Evolutionary conservation across 192 early-diverging fungal genomes (phyloP).

Genomic region (Rhizophagus prolifer): DNA sequence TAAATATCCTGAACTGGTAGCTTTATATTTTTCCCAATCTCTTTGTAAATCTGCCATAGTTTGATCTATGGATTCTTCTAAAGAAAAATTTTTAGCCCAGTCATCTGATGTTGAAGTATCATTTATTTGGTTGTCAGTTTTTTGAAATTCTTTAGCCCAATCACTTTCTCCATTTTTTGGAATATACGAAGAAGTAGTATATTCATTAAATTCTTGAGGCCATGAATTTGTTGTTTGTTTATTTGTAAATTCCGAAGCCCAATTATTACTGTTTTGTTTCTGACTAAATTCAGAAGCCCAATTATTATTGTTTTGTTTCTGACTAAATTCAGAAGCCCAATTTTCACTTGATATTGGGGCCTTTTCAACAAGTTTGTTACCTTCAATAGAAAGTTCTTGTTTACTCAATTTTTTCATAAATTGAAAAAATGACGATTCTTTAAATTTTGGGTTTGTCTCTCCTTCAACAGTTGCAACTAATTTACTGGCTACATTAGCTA

Average conservation of each 20-base stretch:
- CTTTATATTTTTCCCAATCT: slow-evolving; percentile 60
- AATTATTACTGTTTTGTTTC: neutral
- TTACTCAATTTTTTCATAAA: slow-evolving; percentile 94
- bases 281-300: slow-evolving; percentile 6
- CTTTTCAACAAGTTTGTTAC: slow-evolving; percentile 80
- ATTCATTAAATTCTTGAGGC: neutral
- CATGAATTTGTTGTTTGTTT: neutral
- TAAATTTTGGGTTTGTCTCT: slow-evolving; percentile 91
- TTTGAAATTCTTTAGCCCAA: neutral
- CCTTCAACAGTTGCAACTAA: slow-evolving; percentile 74
- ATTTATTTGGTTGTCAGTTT: neutral
- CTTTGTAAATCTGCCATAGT: slow-evolving; percentile 75
- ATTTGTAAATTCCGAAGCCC: slow-evolving; percentile 1
- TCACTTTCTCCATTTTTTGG: neutral
- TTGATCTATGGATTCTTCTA: slow-evolving; percentile 51
- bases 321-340: slow-evolving; percentile 14
- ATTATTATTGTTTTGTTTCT: neutral
- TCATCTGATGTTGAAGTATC: neutral
- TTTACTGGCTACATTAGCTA: slow-evolving; percentile 79
- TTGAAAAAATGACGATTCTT: slow-evolving; percentile 84
- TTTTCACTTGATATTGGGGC: slow-evolving; percentile 14
- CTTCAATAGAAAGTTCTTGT: slow-evolving; percentile 82
- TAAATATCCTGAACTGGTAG: slow-evolving; percentile 45
- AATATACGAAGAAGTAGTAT: neutral
- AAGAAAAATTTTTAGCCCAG: neutral